Conservation (phyloP, 2,329 filamentous ascomycete genomes). For the Colletotrichum zoysiae region DNA sequence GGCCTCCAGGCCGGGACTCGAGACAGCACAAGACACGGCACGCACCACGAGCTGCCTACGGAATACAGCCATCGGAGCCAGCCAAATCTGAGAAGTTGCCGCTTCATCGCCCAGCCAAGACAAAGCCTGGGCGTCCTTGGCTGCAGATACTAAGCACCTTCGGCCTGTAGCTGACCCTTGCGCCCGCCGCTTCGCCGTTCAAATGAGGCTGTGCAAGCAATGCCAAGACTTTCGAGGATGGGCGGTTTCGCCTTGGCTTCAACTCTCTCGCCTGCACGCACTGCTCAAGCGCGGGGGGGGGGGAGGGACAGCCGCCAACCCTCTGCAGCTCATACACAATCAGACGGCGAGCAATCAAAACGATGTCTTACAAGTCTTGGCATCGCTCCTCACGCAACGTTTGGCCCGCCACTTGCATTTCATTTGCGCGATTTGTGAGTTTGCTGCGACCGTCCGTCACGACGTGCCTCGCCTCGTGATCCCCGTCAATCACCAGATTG, state of each 20-base stretch:
- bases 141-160: conserved; percentile 39
- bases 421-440: conserved; percentile 37
- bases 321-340: conserved; percentile 12
- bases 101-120: conserved; percentile 36
- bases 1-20: neutral
- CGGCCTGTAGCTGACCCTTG: conserved; percentile 28
- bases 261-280: conserved; percentile 23
- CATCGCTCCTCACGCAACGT: conserved; percentile 22
- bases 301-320: neutral
- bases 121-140: conserved; percentile 38
- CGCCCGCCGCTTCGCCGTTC: conserved; percentile 33
- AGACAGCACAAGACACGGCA: conserved; percentile 6
- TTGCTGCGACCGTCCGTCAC: conserved; percentile 28
- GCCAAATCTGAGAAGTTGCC: conserved; percentile 31
- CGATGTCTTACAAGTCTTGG: conserved; percentile 35
- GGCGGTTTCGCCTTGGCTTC: conserved; percentile 36
- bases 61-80: conserved; percentile 11
- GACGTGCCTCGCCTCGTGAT: conserved; percentile 17
- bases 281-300: neutral
- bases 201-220: conserved; percentile 39
- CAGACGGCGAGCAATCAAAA: conserved; percentile 30
- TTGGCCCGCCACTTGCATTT: conserved; percentile 25
- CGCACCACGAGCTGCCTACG: conserved; percentile 10
- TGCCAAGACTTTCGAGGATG: conserved; percentile 38
- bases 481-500: conserved; percentile 32